Conservation (phyloP, 805 yeast species). For the Saturnispora besseyi region DNA sequence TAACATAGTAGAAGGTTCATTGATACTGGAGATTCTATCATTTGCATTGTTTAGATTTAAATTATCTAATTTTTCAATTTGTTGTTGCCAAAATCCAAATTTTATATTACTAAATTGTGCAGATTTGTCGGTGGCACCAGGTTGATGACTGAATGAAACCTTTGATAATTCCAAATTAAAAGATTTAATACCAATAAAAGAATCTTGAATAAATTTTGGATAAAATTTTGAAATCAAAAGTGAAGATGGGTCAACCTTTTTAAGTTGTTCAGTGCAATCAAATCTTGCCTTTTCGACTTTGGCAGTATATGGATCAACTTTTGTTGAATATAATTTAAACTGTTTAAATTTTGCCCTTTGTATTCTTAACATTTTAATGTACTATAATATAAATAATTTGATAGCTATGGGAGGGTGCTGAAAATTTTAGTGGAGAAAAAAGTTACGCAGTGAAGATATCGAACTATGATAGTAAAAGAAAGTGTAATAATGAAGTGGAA, state of each 20-base stretch:
- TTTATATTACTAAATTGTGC: conserved; percentile 40
- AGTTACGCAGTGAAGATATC: neutral
- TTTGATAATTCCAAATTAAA: conserved; percentile 51
- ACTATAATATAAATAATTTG: neutral
- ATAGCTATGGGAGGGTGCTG: neutral
- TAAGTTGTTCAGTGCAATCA: conserved; percentile 38
- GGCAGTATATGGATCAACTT: conserved; percentile 9
- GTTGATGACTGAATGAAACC: conserved; percentile 22
- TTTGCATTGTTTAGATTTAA: conserved; percentile 15
- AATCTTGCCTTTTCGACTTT: conserved; percentile 29
- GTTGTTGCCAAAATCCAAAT: conserved; percentile 68
- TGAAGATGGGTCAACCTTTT: conserved; percentile 51
- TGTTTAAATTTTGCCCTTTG: neutral
- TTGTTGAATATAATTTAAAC: neutral
- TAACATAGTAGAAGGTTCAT: conserved; percentile 58
- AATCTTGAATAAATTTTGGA: conserved; percentile 54
- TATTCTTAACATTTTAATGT: neutral
- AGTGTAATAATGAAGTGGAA: neutral
- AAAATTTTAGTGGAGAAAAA: neutral
- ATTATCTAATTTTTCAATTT: conserved; percentile 38
- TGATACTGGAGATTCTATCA: conserved; percentile 26
- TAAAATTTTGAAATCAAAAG: conserved; percentile 58
- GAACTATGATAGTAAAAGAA: neutral
- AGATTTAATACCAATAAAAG: conserved; percentile 54
- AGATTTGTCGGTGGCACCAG: conserved; percentile 27